A percentile compares a stretch with the other conserved stretches of the same genome.
These are phyloP conservation scores for Umbelopsis vinacea DNA, from an alignment of 192 early-diverging fungal species.

Conservation along the genomic window DNA sequence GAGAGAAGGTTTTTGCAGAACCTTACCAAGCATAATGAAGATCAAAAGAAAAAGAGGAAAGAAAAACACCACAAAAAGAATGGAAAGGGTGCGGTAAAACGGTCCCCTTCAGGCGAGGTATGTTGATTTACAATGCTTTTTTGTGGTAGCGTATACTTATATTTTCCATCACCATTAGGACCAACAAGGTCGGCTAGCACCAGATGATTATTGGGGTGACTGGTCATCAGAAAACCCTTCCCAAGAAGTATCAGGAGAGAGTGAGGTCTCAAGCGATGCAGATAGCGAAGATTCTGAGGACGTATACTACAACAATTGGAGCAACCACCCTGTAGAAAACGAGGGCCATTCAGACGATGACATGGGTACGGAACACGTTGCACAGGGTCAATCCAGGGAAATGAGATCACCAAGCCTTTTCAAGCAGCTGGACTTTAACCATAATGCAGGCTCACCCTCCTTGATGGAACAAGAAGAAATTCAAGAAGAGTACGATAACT, in stretches of 20 bases:
- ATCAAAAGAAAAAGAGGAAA: conserved; percentile 24
- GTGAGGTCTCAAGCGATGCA: background rate
- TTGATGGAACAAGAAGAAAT: conserved; percentile 32
- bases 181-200: conserved; percentile 16
- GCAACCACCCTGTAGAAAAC: conserved; percentile 35
- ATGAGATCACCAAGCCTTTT: background rate
- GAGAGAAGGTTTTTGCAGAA: conserved; percentile 35
- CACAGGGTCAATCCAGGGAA: background rate
- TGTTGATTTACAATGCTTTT: background rate
- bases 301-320: conserved; percentile 41
- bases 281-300: conserved; percentile 36
- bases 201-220: conserved; percentile 46
- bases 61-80: conserved; percentile 14
- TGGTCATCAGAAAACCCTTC: conserved; percentile 39
- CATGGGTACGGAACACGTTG: background rate
- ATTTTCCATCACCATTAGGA: background rate
- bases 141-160: conserved; percentile 2
- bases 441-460: background rate
- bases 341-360: background rate
- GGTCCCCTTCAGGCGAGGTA: conserved; percentile 22
- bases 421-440: background rate
- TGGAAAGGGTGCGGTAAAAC: background rate
- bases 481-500: conserved; percentile 46
- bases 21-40: conserved; percentile 23
- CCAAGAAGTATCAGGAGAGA: conserved; percentile 8